Evolutionary conservation across 1,284 basidiomycete genomes (phyloP).

Genomic region (Xerocomus amazonicus): DNA sequence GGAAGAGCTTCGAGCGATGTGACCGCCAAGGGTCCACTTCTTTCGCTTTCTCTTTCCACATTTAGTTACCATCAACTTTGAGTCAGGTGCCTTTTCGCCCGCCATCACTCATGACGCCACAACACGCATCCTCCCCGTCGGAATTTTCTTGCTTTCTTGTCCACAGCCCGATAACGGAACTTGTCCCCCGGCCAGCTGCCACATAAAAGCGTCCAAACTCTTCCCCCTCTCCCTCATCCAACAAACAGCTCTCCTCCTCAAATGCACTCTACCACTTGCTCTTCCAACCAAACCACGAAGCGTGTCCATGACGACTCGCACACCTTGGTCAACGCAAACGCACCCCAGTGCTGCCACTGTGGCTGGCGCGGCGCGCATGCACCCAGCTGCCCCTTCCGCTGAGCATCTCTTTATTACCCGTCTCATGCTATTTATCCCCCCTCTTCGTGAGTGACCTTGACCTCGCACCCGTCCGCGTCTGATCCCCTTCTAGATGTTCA

Average conservation of each 20-base stretch:
- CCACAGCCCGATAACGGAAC: constrained; percentile 37
- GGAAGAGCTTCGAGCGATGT: constrained; percentile 33
- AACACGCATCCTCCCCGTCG: constrained; percentile 37
- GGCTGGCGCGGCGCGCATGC: constrained; percentile 65
- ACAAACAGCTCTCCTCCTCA: not conserved
- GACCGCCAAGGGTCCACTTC: constrained; percentile 29
- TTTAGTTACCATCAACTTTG: constrained; percentile 22
- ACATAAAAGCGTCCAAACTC: constrained; percentile 28
- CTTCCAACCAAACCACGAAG: constrained; percentile 11
- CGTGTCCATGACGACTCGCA: constrained; percentile 17
- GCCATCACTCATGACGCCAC: constrained; percentile 35
- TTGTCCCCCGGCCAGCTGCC: constrained; percentile 30
- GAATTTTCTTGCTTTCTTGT: constrained; percentile 35
- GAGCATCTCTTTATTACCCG: constrained; percentile 15
- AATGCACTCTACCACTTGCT: constrained; percentile 24
- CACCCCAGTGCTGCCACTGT: constrained; percentile 74
- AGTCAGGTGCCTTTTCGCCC: constrained; percentile 33
- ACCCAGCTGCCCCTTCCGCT: constrained; percentile 63
- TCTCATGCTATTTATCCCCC: constrained; percentile 27
- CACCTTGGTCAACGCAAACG: constrained; percentile 36
- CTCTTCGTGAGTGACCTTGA: constrained; percentile 18
- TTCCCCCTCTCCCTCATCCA: not conserved
- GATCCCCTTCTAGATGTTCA: constrained; percentile 12
- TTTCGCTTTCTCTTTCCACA: constrained; percentile 19
- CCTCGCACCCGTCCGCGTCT: not conserved